Base-by-base conservation (phyloP, 208 protist species). In the Leishmania braziliensis region DNA sequence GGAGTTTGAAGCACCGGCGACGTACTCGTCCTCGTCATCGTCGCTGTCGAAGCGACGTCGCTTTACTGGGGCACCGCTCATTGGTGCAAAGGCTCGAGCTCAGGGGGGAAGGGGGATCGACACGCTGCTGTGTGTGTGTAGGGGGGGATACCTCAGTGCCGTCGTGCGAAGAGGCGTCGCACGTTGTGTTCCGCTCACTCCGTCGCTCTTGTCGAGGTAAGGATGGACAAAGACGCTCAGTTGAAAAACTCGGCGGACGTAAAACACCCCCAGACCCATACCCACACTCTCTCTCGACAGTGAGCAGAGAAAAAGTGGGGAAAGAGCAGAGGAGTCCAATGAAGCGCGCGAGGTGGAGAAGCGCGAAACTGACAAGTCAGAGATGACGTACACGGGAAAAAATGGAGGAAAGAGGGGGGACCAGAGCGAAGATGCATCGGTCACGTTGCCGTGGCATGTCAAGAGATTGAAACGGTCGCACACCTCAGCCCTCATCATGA, bases 1-100 rank as follows among this genome's bases (percentile, higher is more conserved):
- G 6, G 83, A 82, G 29, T 76, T 80, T 12, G 68, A 51, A 36
- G 70, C 62, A 33, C 43, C 20, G 20, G 70, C 72, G 36, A 86
- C 82, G 77, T 88, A 85, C 58, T 94, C 90, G 81, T 97, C 94
- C 1, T 95, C 89, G 70, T 96, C 92, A 78, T 93, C 90, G 46
- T 97, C 92, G 74, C 92, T 95, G 77, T 95, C 91, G 71, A 92
- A 87, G 29, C 95, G 82, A 1, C 78, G 82, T 16, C 82, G 78
- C 58, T 86, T 86, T 29, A 74, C 56, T 0, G 82, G 73, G 4
- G 46, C 65, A 10, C 72, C 73, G 36, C 53, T 65, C 74, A 77
- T 77, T 6, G 48, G 14, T 29, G 8, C 23, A 23, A 33, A 48
- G 9, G 46, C 18, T 53, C 20, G 36, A 9, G 20, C n/a, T 39